Percentiles rank a stretch among this genome's conserved stretches.
These are phyloP conservation scores for Diversispora eburnea DNA, from an alignment of 192 early-diverging fungal genomes.

Conservation along the genomic window DNA sequence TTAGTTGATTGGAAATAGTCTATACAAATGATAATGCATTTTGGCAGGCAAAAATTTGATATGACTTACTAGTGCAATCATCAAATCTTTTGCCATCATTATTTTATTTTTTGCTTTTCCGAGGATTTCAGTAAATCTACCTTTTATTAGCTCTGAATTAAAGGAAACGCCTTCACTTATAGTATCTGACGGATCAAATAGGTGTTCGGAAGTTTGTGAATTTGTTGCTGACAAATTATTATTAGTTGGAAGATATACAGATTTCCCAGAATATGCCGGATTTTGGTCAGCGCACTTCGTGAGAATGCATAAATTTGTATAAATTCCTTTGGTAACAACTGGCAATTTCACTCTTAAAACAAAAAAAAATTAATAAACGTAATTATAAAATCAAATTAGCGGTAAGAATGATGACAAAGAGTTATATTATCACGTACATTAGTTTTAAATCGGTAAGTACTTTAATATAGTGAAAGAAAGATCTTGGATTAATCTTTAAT, in stretches of 20 bases:
- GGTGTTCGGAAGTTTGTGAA: constrained; percentile 26
- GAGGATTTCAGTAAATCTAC: constrained; percentile 53
- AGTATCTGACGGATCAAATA: constrained; percentile 24
- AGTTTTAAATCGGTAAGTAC: constrained; percentile 42
- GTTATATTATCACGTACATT: constrained; percentile 40
- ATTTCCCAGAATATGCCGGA: constrained; percentile 44
- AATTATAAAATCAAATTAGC: neutral
- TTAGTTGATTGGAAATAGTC: neutral
- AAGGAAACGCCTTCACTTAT: constrained; percentile 38
- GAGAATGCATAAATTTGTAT: constrained; percentile 59
- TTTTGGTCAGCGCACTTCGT: constrained; percentile 50
- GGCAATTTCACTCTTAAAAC: constrained; percentile 57
- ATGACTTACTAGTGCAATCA: constrained; percentile 49
- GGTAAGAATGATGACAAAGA: neutral
- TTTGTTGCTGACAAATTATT: neutral
- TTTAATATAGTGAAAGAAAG: constrained; percentile 62
- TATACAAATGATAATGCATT: neutral
- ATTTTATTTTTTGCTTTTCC: constrained; percentile 45
- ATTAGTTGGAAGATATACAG: constrained; percentile 29
- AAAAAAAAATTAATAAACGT: neutral
- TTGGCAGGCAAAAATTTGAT: neutral
- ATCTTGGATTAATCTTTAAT: constrained; percentile 54
- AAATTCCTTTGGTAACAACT: constrained; percentile 52
- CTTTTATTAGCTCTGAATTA: constrained; percentile 54
- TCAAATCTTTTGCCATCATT: constrained; percentile 54